Evolutionary conservation across 2,329 filamentous ascomycete species (phyloP).

Genomic region (Tolypocladium album): DNA sequence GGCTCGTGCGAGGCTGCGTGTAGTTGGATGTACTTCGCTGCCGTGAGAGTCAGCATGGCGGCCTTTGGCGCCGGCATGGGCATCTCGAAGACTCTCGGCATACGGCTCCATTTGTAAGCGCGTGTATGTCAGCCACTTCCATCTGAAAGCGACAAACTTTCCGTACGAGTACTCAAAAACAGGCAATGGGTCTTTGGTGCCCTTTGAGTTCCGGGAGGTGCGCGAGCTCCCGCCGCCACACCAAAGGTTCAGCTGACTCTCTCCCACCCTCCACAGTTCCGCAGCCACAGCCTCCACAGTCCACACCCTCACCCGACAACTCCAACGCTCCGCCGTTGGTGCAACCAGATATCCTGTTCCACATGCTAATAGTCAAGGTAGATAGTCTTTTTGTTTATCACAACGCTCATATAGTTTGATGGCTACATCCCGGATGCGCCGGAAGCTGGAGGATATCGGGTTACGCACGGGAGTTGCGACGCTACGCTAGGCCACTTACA

Average conservation of each 20-base stretch:
- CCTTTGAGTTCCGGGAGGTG: neutral
- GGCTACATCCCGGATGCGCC: neutral
- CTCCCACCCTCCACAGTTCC: neutral
- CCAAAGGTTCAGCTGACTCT: neutral
- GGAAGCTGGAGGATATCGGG: neutral
- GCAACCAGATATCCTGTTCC: too few species aligned
- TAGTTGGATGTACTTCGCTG: neutral
- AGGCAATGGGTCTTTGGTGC: neutral
- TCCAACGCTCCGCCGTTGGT: neutral
- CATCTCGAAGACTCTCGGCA: neutral
- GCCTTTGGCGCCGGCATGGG: neutral
- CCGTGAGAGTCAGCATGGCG: neutral
- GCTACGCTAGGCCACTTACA: neutral
- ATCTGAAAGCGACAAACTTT: too few species aligned
- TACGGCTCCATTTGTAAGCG: neutral
- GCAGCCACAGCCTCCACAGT: neutral
- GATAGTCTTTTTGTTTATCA: neutral
- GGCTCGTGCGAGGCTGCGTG: neutral
- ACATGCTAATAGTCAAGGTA: neutral
- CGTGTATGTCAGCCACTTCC: neutral
- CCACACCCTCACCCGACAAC: neutral
- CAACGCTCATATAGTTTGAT: neutral
- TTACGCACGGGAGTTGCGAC: neutral
- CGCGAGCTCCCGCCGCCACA: neutral
- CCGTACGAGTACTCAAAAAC: too few species aligned